Conservation (phyloP, 2,329 filamentous ascomycete genomes). For the Aspergillus oerlinghausenensis region DNA sequence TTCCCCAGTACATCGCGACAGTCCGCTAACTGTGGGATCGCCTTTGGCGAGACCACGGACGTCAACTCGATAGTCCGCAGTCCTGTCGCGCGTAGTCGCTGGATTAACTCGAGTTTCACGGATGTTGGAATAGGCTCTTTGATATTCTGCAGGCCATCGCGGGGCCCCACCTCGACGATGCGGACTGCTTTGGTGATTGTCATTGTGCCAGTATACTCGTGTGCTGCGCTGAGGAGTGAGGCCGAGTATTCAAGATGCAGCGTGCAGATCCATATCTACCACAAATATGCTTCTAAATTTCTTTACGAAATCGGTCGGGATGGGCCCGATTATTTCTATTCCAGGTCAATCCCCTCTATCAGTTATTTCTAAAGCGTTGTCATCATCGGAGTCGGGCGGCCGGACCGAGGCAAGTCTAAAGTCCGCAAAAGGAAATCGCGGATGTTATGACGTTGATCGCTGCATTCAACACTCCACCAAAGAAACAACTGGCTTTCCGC, state of each 20-base stretch:
- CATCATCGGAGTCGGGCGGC: background rate
- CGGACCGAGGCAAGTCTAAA: background rate
- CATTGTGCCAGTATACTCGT: background rate
- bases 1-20: constrained; percentile 21
- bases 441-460: background rate
- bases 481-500: background rate
- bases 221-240: background rate
- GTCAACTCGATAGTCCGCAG: constrained; percentile 72
- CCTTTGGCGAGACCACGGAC: constrained; percentile 78
- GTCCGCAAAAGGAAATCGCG: background rate
- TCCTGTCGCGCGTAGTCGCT: constrained; percentile 63
- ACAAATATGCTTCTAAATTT: background rate
- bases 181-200: constrained; percentile 32
- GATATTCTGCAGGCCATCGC: constrained; percentile 86
- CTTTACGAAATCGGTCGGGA: background rate
- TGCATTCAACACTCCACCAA: background rate
- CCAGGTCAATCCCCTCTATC: background rate
- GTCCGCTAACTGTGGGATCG: constrained; percentile 68
- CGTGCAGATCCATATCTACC: background rate
- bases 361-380: background rate
- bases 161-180: constrained; percentile 77
- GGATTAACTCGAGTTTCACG: constrained; percentile 73
- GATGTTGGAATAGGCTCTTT: constrained; percentile 64
- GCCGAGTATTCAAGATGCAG: background rate
- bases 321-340: background rate